Percentiles rank a stretch among this genome's conserved stretches.
phyloP scores from a whole-genome alignment of 116 monocot species.

The Dioscorea cayenensis region DNA sequence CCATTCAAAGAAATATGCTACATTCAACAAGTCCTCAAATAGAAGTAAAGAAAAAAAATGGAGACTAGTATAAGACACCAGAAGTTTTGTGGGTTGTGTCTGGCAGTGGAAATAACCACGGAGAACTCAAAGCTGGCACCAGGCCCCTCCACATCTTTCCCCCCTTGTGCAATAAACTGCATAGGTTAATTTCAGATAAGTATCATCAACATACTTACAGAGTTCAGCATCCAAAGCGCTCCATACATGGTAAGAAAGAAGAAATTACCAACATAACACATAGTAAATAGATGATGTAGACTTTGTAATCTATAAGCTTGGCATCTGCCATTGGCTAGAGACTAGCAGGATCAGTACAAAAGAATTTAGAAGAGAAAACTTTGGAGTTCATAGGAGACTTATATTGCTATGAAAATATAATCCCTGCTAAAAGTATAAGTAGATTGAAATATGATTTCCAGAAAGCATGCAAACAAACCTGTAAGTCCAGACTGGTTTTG shows the following conservation, averaged over 20 bases:
- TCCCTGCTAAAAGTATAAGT: too few relatives aligned
- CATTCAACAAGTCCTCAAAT: background rate
- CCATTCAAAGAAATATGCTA: too few relatives aligned
- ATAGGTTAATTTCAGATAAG: slow-evolving; percentile 71
- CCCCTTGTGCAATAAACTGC: slow-evolving; percentile 81
- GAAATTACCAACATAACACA: background rate
- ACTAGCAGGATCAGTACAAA: too few relatives aligned
- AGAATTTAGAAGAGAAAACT: too few relatives aligned
- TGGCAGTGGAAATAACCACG: slow-evolving; percentile 75
- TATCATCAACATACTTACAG: slow-evolving; percentile 72
- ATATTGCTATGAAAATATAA: too few relatives aligned
- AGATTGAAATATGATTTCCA: too few relatives aligned
- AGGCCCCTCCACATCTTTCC: slow-evolving; percentile 80
- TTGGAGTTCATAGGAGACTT: too few relatives aligned
- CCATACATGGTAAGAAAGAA: slow-evolving; percentile 28
- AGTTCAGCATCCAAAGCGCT: slow-evolving; percentile 68
- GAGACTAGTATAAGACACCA: slow-evolving; percentile 44
- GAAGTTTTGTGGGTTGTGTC: slow-evolving; percentile 85
- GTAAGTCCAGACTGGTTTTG: too few relatives aligned
- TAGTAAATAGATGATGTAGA: too few relatives aligned
- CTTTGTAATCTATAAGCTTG: too few relatives aligned
- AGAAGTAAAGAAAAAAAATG: background rate
- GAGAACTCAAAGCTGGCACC: slow-evolving; percentile 62
- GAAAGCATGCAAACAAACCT: too few relatives aligned
- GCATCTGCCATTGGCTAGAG: too few relatives aligned